Percentiles rank a stretch among this genome's conserved stretches.
Evolutionary conservation across 2,329 filamentous ascomycete genomes (phyloP).

Genomic region (Seiridium unicorne): DNA sequence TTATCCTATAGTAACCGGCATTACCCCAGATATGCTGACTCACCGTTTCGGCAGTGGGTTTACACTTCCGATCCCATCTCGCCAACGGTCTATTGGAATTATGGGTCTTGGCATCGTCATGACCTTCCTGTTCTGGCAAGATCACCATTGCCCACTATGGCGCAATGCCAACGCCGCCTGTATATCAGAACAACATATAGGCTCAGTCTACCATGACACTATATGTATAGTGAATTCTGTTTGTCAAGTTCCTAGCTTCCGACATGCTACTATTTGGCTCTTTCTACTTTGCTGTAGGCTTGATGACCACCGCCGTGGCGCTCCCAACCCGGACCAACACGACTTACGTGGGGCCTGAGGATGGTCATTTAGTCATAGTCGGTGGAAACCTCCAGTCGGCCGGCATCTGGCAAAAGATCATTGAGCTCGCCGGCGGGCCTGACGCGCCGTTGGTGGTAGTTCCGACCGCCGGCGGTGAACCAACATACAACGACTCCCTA

Average conservation of each 20-base stretch:
- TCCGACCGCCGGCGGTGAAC: constrained; percentile 26
- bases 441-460: constrained; percentile 27
- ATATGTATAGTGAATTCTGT: not conserved
- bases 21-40: no score
- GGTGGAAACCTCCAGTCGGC: constrained; percentile 28
- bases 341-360: constrained; percentile 23
- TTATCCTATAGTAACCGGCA: no score
- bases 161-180: not conserved
- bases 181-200: not conserved
- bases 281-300: not conserved
- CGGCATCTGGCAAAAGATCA: constrained; percentile 27
- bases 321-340: not conserved
- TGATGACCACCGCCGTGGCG: not conserved
- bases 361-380: constrained; percentile 27
- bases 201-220: no score
- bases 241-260: not conserved
- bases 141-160: not conserved
- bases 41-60: no score
- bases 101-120: not conserved
- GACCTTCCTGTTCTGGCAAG: not conserved
- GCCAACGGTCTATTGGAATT: not conserved
- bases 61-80: no score
- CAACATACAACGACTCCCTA: constrained; percentile 24
- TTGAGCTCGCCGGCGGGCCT: constrained; percentile 23
- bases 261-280: not conserved